Percentiles rank a stretch among this genome's conserved stretches.
Evolutionary conservation across 768 basidiomycete genomes (phyloP).

Genomic region (Hydnomerulius pinastri): DNA sequence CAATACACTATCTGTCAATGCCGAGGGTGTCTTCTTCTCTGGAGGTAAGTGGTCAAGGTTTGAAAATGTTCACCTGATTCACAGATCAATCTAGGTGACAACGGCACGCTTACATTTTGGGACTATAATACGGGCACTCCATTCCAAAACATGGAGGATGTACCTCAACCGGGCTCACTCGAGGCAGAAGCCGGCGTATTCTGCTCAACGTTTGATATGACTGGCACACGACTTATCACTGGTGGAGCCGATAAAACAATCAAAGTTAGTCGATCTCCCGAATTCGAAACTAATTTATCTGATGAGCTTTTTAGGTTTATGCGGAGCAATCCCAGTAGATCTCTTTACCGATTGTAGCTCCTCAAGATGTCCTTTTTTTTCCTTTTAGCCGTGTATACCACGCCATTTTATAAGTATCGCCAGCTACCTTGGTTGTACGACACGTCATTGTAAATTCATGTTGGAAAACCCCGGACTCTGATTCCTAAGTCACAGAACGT

Average conservation of each 20-base stretch:
- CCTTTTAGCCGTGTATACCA: not conserved
- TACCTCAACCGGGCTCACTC: conserved; percentile 96
- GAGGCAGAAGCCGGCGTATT: conserved; percentile 97
- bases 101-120: conserved; percentile 90
- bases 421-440: not conserved
- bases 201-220: conserved; percentile 95
- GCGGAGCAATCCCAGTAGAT: conserved; percentile 65
- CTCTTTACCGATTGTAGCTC: not conserved
- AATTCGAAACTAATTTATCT: not conserved
- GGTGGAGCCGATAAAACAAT: conserved; percentile 99
- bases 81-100: conserved; percentile 66
- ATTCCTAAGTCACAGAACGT: too few species aligned
- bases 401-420: not conserved
- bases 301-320: conserved; percentile 48
- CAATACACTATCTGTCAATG: conserved; percentile 91
- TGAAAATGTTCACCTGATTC: not conserved
- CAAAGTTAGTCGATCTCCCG: conserved; percentile 60
- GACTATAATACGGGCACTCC: conserved; percentile 93
- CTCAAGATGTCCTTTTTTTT: not conserved
- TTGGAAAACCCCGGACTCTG: too few species aligned
- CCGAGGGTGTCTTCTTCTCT: conserved; percentile 96
- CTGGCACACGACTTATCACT: conserved; percentile 91
- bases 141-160: conserved; percentile 92
- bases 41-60: conserved; percentile 61
- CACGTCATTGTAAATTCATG: not conserved